Conservation (phyloP, 2,329 filamentous ascomycete species). For the Pyricularia grisea region DNA sequence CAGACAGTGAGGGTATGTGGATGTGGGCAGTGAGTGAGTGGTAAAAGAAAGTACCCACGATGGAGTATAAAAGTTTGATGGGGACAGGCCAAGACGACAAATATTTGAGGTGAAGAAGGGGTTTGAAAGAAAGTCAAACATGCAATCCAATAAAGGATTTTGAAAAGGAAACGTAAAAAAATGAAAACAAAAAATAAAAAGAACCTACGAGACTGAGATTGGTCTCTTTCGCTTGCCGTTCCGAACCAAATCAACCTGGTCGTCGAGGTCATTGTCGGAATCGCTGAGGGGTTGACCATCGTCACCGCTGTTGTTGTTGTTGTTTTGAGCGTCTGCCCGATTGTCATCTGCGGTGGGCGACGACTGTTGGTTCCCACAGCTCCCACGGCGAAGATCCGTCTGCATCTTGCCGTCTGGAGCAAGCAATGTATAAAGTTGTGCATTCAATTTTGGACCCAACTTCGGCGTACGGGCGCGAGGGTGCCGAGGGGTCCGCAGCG, state of each 20-base stretch:
- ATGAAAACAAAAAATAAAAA: constrained; percentile 5
- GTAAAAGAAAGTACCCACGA: not conserved
- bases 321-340: not conserved
- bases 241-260: constrained; percentile 27
- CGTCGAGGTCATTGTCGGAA: constrained; percentile 36
- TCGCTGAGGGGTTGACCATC: constrained; percentile 35
- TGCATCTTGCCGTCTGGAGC: constrained; percentile 1
- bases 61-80: not conserved
- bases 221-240: constrained; percentile 50
- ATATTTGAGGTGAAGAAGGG: not conserved
- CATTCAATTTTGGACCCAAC: not conserved
- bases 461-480: not conserved
- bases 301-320: constrained; percentile 19
- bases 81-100: not conserved
- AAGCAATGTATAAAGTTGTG: not conserved
- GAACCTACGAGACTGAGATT: constrained; percentile 49
- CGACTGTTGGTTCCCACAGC: not conserved
- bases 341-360: not conserved
- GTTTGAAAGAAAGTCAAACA: not conserved
- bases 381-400: not conserved
- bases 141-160: not conserved
- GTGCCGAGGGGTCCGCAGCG: not conserved
- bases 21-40: not conserved
- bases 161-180: constrained; percentile 6
- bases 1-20: not conserved